Evolutionary conservation across 2,329 filamentous ascomycete species (phyloP).

Genomic region (Pseudogymnoascus destructans): DNA sequence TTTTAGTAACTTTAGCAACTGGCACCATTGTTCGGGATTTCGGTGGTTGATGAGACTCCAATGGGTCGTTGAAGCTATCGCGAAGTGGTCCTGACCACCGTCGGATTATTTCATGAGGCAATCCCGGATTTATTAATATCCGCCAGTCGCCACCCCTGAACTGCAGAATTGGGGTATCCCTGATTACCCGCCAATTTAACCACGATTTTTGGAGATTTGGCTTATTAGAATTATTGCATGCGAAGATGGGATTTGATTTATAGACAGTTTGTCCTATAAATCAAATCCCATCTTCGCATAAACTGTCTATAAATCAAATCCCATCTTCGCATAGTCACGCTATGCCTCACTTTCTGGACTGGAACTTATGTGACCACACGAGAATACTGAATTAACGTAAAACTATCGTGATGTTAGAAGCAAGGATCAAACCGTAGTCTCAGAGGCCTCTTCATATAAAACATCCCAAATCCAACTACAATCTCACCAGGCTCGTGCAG

Average conservation of each 20-base stretch:
- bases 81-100: background rate
- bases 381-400: background rate
- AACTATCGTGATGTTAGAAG: background rate
- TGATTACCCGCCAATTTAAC: background rate
- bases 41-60: conserved; percentile 4
- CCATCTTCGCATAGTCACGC: too few species aligned
- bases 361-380: background rate
- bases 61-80: conserved; percentile 7
- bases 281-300: too few species aligned
- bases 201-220: background rate
- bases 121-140: conserved; percentile 6
- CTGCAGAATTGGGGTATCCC: background rate
- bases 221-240: background rate
- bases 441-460: background rate
- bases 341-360: background rate
- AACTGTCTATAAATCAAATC: too few species aligned
- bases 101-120: background rate
- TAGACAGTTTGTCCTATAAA: too few species aligned
- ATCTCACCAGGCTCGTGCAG: background rate
- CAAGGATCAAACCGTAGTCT: background rate
- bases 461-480: conserved; percentile 6
- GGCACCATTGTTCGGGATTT: background rate
- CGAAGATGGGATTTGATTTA: background rate
- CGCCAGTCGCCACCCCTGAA: background rate
- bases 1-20: conserved; percentile 12